Base-by-base conservation (phyloP, 2,329 filamentous ascomycete species). In the Fusarium annulatum region DNA sequence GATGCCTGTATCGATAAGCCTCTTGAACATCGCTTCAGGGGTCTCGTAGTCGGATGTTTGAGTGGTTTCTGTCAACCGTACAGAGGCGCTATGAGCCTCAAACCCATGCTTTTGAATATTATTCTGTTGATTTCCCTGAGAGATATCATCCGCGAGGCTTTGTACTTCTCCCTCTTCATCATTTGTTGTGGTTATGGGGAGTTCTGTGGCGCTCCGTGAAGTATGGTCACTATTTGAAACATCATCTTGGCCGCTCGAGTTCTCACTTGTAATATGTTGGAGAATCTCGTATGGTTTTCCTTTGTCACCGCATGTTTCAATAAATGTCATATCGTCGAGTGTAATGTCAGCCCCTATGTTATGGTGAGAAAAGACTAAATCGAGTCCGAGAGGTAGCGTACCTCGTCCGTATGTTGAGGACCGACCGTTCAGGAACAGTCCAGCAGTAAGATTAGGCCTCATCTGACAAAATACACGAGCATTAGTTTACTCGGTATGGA, bases 251-350 rank as follows among this genome's bases (percentile, higher is more conserved):
- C 38, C 41, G 9, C 30, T n/a, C 36, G 46, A 58, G 23, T 42
- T 34, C 19, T 41, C 46, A 14, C 43, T 28, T 21, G 14, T 45
- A 36, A n/a, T 14, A 2, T 15, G 41, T 30, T 36, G 55, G 12
- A 15, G n/a, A 30, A 34, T 16, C 53, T 23, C 19, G 11, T 59
- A 41, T 49, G 78, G 73, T 21, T 72, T 76, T 36, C 39, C 70
- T 69, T 28, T 19, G 3, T 19, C 49, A 9, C 53, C 26, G 46
- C 34, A 34, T 30, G 34, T 39, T 46, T 60, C 51, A 10, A 86
- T 79, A 69, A 88, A 86, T 14, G 81, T 77, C 84, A 88, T 87
- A 57, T 86, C 82, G 33, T 87, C 87, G 69, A 89, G 90, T 3
- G 82, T 81, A 23, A 90, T 82, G 67, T 90, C 87, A 9, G 85